Percentiles rank a stretch among this genome's conserved stretches.
phyloP scores from a whole-genome alignment of 129 eudicot genomes.

The Lactuca sativa region DNA sequence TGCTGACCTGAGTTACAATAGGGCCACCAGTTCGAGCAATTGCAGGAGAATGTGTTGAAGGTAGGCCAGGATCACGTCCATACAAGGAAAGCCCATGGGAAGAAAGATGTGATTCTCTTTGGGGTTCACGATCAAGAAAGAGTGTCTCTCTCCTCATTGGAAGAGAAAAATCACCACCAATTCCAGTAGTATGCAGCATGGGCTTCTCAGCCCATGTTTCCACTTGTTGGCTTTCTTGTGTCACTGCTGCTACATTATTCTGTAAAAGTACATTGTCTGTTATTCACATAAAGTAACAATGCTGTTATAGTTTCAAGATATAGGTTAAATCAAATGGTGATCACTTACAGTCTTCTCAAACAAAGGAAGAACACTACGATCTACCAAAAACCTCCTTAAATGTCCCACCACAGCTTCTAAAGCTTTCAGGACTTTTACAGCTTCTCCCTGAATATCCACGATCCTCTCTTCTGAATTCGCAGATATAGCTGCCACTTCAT shows the following conservation, averaged over 20 bases:
- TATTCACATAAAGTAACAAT: neutral
- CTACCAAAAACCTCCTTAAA: slow-evolving; percentile 83
- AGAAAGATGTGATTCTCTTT: slow-evolving; percentile 46
- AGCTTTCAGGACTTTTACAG: slow-evolving; percentile 64
- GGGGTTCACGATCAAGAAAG: slow-evolving; percentile 65
- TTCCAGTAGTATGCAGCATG: slow-evolving; percentile 33
- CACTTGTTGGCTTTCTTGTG: slow-evolving; percentile 52
- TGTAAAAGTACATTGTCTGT: slow-evolving; percentile 18
- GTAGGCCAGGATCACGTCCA: slow-evolving; percentile 56
- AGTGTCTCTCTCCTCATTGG: slow-evolving; percentile 58
- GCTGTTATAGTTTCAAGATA: neutral
- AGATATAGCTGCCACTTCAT: slow-evolving; percentile 51
- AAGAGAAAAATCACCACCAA: slow-evolving; percentile 47
- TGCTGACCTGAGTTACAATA: slow-evolving; percentile 69
- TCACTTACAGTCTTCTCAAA: slow-evolving; percentile 77
- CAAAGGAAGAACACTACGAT: slow-evolving; percentile 73
- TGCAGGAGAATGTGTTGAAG: slow-evolving; percentile 50
- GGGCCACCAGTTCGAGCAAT: slow-evolving; percentile 51
- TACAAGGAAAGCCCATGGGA: slow-evolving; percentile 54
- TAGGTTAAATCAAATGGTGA: neutral
- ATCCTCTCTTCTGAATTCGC: slow-evolving; percentile 69
- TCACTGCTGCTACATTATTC: slow-evolving; percentile 43
- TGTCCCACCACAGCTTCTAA: slow-evolving; percentile 75
- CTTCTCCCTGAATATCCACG: slow-evolving; percentile 84
- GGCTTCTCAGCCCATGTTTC: slow-evolving; percentile 78